A percentile compares a stretch with the other conserved stretches of the same genome.
Conservation (phyloP, 192 early-diverging fungal species). For the Backusella tuberculispora region DNA sequence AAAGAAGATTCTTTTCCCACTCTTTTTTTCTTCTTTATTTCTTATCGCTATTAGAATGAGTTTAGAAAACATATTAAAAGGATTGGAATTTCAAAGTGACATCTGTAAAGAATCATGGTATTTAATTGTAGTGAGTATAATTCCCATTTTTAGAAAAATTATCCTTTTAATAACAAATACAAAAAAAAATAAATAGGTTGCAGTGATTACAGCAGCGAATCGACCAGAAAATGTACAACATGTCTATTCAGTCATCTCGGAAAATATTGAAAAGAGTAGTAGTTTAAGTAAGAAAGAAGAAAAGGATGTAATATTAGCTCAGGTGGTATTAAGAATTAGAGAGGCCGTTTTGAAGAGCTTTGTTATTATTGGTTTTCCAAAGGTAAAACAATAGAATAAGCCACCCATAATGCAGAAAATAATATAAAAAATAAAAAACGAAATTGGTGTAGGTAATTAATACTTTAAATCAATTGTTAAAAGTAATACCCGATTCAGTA, state of each 20-base stretch:
- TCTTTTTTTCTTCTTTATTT: background rate
- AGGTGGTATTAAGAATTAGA: constrained; percentile 15
- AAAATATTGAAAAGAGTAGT: background rate
- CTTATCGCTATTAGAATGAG: background rate
- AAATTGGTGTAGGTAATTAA: constrained; percentile 23
- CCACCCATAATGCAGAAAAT: background rate
- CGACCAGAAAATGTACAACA: constrained; percentile 23
- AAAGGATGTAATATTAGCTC: background rate
- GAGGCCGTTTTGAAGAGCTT: constrained; percentile 24
- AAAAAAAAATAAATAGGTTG: constrained; percentile 2
- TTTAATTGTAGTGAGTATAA: background rate
- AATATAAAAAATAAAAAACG: background rate
- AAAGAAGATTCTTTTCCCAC: background rate
- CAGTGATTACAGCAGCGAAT: constrained; percentile 19
- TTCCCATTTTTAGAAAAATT: background rate
- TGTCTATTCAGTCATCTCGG: constrained; percentile 1
- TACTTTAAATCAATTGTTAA: background rate
- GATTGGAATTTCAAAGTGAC: background rate
- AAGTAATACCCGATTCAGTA: background rate
- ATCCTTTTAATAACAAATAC: background rate
- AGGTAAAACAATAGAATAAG: constrained; percentile 10
- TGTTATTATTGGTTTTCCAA: constrained; percentile 28
- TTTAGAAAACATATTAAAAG: background rate
- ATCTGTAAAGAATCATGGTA: background rate
- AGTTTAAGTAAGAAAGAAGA: background rate